phyloP scores from a whole-genome alignment of 1,284 basidiomycete species.

The Ustilago crameri region DNA sequence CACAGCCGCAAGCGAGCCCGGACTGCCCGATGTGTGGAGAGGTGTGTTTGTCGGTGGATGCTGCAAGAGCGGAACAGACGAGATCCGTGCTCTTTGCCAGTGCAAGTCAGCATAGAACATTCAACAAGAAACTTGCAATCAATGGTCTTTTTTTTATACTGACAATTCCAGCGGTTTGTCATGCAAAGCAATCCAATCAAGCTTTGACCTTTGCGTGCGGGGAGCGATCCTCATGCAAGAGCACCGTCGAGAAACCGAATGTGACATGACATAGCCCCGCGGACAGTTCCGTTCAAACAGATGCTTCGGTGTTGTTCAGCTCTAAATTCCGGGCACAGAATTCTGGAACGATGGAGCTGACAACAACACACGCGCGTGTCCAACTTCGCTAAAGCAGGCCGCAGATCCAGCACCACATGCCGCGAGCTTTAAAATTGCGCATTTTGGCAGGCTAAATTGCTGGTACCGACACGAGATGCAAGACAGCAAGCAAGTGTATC shows the following conservation, averaged over 20 bases:
- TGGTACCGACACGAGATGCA: no score
- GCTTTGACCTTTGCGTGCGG: not conserved
- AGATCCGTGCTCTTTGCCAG: constrained; percentile 47
- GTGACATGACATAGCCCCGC: no score
- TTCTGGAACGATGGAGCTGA: not conserved
- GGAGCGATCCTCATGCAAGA: no score
- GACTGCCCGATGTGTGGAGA: constrained; percentile 33
- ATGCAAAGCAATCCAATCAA: not conserved
- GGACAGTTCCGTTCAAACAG: not conserved
- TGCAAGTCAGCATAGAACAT: constrained; percentile 13
- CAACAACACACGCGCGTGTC: constrained; percentile 8
- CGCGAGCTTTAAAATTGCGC: not conserved
- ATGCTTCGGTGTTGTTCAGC: no score
- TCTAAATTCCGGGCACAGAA: no score
- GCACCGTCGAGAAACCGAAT: no score
- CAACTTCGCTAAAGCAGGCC: not conserved
- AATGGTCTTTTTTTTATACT: no score
- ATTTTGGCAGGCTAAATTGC: not conserved
- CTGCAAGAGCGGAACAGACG: constrained; percentile 56
- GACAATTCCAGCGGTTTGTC: no score
- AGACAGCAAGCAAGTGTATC: no score
- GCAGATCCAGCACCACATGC: constrained; percentile 15
- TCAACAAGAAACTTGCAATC: no score
- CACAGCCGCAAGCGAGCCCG: constrained; percentile 2
- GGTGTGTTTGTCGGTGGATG: constrained; percentile 58